Conservation (phyloP, 2,329 filamentous ascomycete species). For the Metarhizium sp. region DNA sequence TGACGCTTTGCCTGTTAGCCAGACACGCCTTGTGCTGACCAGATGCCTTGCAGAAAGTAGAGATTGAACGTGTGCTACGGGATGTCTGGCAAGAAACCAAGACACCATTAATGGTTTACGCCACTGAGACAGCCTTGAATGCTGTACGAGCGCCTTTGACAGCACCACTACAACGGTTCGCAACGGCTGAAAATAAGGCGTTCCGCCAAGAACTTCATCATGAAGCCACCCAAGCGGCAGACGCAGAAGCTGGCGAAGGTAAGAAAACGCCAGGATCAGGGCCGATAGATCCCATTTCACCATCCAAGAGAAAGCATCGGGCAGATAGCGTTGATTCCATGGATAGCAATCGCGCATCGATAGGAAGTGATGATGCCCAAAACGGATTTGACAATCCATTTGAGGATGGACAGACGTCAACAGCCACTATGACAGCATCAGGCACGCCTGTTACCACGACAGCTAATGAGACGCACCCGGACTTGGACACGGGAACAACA, state of each 20-base stretch:
- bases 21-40: not conserved
- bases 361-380: slow-evolving; percentile 28
- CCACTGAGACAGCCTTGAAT: slow-evolving; percentile 38
- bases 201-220: slow-evolving; percentile 40
- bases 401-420: slow-evolving; percentile 14
- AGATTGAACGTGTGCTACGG: slow-evolving; percentile 33
- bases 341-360: slow-evolving; percentile 34
- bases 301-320: slow-evolving; percentile 36
- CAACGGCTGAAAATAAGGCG: slow-evolving; percentile 39
- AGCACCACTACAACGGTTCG: slow-evolving; percentile 32
- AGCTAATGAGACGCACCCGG: slow-evolving; percentile 14
- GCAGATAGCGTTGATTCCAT: slow-evolving; percentile 37
- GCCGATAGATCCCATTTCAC: slow-evolving; percentile 31
- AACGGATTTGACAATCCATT: slow-evolving; percentile 22
- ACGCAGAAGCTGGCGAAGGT: slow-evolving; percentile 9
- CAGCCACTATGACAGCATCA: not conserved
- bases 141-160: slow-evolving; percentile 26
- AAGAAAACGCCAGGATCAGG: slow-evolving; percentile 6
- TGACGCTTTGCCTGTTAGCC: slow-evolving; percentile 5
- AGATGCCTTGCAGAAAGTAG: slow-evolving; percentile 31
- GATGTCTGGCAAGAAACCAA: slow-evolving; percentile 39
- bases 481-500: slow-evolving; percentile 5
- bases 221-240: slow-evolving; percentile 19
- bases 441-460: slow-evolving; percentile 13
- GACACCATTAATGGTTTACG: slow-evolving; percentile 41